phyloP scores from a whole-genome alignment of 805 yeast species.

The Yarrowia sp. region DNA sequence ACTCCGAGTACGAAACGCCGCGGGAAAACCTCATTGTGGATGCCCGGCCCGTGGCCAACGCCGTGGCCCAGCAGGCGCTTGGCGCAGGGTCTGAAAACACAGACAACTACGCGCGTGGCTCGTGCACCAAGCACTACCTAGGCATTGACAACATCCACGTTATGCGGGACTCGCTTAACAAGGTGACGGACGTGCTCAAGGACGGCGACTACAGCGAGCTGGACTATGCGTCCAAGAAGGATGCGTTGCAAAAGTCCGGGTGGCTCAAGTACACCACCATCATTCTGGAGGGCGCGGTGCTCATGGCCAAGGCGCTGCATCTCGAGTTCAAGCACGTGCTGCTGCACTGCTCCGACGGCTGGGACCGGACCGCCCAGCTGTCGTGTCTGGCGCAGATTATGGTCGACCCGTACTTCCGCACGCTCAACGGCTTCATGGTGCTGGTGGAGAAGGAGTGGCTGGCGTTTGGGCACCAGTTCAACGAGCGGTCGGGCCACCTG shows the following conservation, averaged over 20 bases:
- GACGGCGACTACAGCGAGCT: slow-evolving; percentile 64
- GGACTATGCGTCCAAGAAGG: not conserved
- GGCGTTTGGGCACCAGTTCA: slow-evolving; percentile 87
- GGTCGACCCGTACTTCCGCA: slow-evolving; percentile 85
- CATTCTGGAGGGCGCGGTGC: slow-evolving; percentile 69
- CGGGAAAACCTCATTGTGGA: slow-evolving; percentile 74
- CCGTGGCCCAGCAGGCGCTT: slow-evolving; percentile 91
- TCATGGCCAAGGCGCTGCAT: slow-evolving; percentile 76
- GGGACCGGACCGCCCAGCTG: slow-evolving; percentile 95
- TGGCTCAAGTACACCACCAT: slow-evolving; percentile 76
- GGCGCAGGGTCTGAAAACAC: slow-evolving; percentile 98
- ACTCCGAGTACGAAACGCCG: slow-evolving; percentile 33
- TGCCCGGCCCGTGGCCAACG: slow-evolving; percentile 89
- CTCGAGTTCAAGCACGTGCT: slow-evolving; percentile 77
- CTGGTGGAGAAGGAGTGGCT: slow-evolving; percentile 94
- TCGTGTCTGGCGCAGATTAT: slow-evolving; percentile 80
- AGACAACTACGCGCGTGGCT: slow-evolving; percentile 63
- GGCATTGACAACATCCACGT: slow-evolving; percentile 96
- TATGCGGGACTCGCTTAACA: slow-evolving; percentile 77
- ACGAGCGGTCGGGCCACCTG: slow-evolving; percentile 77
- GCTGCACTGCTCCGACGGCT: slow-evolving; percentile 96
- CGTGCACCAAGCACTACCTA: slow-evolving; percentile 67
- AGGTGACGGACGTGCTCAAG: slow-evolving; percentile 57
- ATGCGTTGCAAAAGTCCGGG: slow-evolving; percentile 53
- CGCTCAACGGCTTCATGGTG: slow-evolving; percentile 80